Base-by-base conservation (phyloP, 192 early-diverging fungal genomes). In the Coemansia aciculifera region DNA sequence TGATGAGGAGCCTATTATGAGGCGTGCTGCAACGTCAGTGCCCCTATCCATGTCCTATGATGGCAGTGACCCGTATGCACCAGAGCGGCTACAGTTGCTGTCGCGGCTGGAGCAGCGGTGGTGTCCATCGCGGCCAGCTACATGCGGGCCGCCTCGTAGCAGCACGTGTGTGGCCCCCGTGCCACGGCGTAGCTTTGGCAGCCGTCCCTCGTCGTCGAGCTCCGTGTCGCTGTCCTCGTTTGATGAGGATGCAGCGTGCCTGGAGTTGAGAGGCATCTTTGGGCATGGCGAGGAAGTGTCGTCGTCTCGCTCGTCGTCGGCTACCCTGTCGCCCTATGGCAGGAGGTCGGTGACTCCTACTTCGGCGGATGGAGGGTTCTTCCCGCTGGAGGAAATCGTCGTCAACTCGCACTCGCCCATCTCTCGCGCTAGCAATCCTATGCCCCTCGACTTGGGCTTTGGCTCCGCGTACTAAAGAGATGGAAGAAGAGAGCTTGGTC, bases 211-310 rank as follows among this genome's bases (percentile, higher is more conserved):
- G 27, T 73, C 69, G 66, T 73, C 70, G 27, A 29, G 43, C 31
- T 51, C 61, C 7, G 63, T 54, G 48, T 65, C 71, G 23, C 37
- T 69, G 39, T 57, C 54, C 15, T 57, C 54, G 54, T 67, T 75
- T 57, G 74, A 69, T 38, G 74, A 76, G 15, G 75, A 77, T 19
- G 62, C 65, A n/a, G 79, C 79, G 12, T 71, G 79, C 63, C 39
- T 77, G 48, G 79, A 82, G 71, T 66, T 82, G 37, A 67, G 79
- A 19, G 75, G 79, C 59, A 82, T 82, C 49, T 66, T 82, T 23
- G 72, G 79, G 21, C 46, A 64, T 51, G 62, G 42, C 5, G 68
- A 71, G 46, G 46, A 56, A 10, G 15, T 61, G 7, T 24, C 67
- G 3, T 39, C 31, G 13, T 71, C 67, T 54, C 75, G 74, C 51